Base-by-base conservation (phyloP, 176 grass and related monocot species). In the Musa itinerans region DNA sequence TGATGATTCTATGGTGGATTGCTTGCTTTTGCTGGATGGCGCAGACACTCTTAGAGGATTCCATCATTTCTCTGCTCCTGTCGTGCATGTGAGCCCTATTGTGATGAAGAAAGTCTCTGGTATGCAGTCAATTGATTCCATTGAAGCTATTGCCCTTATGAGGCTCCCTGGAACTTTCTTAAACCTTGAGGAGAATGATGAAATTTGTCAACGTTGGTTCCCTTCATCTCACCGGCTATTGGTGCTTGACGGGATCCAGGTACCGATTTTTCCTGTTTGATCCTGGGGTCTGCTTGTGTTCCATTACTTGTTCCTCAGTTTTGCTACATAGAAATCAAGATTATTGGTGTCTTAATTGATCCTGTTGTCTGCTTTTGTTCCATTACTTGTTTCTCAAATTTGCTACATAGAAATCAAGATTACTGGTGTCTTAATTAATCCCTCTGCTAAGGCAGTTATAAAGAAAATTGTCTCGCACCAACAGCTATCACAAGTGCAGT, bases 201-300 rank as follows among this genome's bases (percentile, higher is more conserved):
- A 64, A 69, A 65, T 53, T 23, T 49, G 87, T 82, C 61, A 79
- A 54, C 85, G 56, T 3, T 43, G 83, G 70, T 86, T 91, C 74
- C 65, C 67, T 80, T 82, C 75, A 74, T 88, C 83, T 59, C 76
- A 85, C 20, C 87, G 94, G 74, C 59, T 97, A 23, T 83, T 97
- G 73, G 88, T 93, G 78, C 94, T 97, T 54, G 94, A 93, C 80
- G 94, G 90, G 62, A 91, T 97, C 85, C 94, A 97, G 90, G 90
- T 97, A 79, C 76, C 25, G 61, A n/a, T 59, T 23, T 76, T 27
- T 29, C 25, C 16, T 63, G 8, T 56, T 11, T 6, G 55, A 2
- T 53, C 1, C 22, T 4, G 11, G n/a, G 50, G 12, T 67, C 50
- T 67, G 1, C 63, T 59, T 64, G 17, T 62, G 10, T 19, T 11